Evolutionary conservation across 805 yeast genomes (phyloP).

Genomic region (Kazachstania africana): DNA sequence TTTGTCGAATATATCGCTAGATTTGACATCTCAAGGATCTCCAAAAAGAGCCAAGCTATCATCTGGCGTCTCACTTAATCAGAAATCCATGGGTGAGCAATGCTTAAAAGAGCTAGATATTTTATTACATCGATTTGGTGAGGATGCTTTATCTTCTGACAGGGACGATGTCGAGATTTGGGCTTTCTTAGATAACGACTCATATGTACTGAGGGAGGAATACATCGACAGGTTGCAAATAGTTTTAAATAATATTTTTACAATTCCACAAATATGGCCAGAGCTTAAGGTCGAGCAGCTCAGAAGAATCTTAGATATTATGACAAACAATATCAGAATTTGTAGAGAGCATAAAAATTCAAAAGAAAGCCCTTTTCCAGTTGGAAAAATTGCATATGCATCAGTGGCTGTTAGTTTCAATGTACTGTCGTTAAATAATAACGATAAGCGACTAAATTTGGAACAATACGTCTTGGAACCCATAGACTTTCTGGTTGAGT

Average conservation of each 20-base stretch:
- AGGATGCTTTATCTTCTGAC: neutral
- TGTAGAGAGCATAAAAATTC: slow-evolving; percentile 4
- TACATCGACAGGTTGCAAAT: slow-evolving; percentile 9
- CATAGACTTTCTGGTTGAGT: slow-evolving; percentile 28
- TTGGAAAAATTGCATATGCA: slow-evolving; percentile 21
- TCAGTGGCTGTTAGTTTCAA: slow-evolving; percentile 31
- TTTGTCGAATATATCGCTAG: slow-evolving; percentile 1
- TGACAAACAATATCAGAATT: slow-evolving; percentile 11
- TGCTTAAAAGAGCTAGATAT: slow-evolving; percentile 12
- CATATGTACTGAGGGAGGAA: slow-evolving; percentile 8
- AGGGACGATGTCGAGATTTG: slow-evolving; percentile 11
- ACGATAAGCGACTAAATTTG: slow-evolving; percentile 34
- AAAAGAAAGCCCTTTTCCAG: slow-evolving; percentile 1
- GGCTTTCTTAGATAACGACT: slow-evolving; percentile 6
- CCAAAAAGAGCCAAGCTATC: slow-evolving; percentile 11
- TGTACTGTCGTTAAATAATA: slow-evolving; percentile 30
- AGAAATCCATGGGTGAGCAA: slow-evolving; percentile 11
- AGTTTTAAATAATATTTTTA: slow-evolving; percentile 10
- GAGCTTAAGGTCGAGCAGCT: slow-evolving; percentile 6
- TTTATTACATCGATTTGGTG: slow-evolving; percentile 6
- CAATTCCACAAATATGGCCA: slow-evolving; percentile 6
- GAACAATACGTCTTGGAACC: slow-evolving; percentile 34
- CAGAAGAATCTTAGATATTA: slow-evolving; percentile 8
- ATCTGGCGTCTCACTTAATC: slow-evolving; percentile 14
- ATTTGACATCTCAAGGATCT: slow-evolving; percentile 1